Evolutionary conservation across 2,329 filamentous ascomycete genomes (phyloP).

Genomic region (Colletotrichum limetticola): DNA sequence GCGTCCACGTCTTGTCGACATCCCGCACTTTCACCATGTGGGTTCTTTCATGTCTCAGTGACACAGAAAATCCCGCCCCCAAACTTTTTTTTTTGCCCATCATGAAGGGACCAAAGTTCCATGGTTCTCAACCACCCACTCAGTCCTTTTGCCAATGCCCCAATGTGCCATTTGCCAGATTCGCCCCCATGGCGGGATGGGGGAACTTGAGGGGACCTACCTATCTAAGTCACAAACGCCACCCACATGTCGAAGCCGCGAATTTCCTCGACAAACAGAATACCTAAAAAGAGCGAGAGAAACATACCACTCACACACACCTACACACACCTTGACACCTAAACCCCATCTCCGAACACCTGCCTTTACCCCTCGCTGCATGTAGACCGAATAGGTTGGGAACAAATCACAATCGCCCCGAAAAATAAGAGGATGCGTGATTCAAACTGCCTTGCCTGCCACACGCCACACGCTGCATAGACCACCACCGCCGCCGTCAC

Average conservation of each 20-base stretch:
- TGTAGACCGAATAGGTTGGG: slow-evolving; percentile 17
- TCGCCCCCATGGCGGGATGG: neutral
- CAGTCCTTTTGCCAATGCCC: too few relatives aligned
- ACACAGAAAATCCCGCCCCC: neutral
- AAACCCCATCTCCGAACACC: neutral
- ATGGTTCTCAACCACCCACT: too few relatives aligned
- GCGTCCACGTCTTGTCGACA: neutral
- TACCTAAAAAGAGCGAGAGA: neutral
- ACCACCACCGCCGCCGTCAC: neutral
- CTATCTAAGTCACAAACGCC: slow-evolving; percentile 16
- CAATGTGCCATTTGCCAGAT: neutral
- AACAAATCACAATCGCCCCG: neutral
- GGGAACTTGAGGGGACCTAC: neutral
- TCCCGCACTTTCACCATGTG: neutral
- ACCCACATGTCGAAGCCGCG: slow-evolving; percentile 12
- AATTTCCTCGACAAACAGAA: neutral
- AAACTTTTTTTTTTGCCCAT: neutral
- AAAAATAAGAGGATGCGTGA: slow-evolving; percentile 3
- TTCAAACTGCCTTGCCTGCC: slow-evolving; percentile 8
- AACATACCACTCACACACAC: neutral
- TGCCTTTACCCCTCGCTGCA: slow-evolving; percentile 16
- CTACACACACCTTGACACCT: neutral
- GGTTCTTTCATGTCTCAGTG: neutral
- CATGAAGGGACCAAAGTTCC: neutral
- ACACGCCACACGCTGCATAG: slow-evolving; percentile 12